Evolutionary conservation across 108 stramenopile genomes (phyloP).

Genomic region (Cylindrotheca closterium): DNA sequence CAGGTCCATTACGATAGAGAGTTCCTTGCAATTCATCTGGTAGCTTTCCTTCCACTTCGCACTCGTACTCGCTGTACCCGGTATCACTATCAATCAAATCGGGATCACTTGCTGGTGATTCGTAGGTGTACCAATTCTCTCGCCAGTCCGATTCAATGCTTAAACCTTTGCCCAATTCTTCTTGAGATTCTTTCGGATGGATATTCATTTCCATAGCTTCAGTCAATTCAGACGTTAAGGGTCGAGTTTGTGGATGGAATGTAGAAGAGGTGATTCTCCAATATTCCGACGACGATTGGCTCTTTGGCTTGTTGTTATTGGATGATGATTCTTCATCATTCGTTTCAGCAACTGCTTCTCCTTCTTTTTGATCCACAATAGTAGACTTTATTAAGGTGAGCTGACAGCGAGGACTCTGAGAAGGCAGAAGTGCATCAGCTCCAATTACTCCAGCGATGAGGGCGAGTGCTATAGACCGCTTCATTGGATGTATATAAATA

Average conservation of each 20-base stretch:
- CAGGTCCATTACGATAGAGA: slow-evolving; percentile 63
- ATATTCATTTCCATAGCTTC: slow-evolving; percentile 17
- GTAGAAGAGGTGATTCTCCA: slow-evolving; percentile 26
- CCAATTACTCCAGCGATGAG: no score
- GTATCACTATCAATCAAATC: slow-evolving; percentile 43
- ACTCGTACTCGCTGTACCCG: slow-evolving; percentile 50
- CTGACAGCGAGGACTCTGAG: no score
- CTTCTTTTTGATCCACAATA: no score
- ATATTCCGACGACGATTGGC: no score
- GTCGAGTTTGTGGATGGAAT: neutral
- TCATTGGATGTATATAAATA: no score
- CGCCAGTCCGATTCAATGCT: slow-evolving; percentile 52
- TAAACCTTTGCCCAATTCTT: slow-evolving; percentile 40
- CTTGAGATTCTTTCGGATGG: slow-evolving; percentile 43
- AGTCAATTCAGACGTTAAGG: slow-evolving; percentile 17
- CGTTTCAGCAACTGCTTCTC: no score
- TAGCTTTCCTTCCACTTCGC: slow-evolving; percentile 44
- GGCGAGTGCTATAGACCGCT: no score
- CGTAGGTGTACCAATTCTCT: slow-evolving; percentile 52
- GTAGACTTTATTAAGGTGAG: no score
- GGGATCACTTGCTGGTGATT: slow-evolving; percentile 25
- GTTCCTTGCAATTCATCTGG: slow-evolving; percentile 53
- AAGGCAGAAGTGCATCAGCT: no score
- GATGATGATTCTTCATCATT: no score
- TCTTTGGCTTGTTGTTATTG: no score